A percentile compares a stretch with the other conserved stretches of the same genome.
Evolutionary conservation across 2,329 filamentous ascomycete species (phyloP).

Genomic region (Davidsoniella neocaledoniae): DNA sequence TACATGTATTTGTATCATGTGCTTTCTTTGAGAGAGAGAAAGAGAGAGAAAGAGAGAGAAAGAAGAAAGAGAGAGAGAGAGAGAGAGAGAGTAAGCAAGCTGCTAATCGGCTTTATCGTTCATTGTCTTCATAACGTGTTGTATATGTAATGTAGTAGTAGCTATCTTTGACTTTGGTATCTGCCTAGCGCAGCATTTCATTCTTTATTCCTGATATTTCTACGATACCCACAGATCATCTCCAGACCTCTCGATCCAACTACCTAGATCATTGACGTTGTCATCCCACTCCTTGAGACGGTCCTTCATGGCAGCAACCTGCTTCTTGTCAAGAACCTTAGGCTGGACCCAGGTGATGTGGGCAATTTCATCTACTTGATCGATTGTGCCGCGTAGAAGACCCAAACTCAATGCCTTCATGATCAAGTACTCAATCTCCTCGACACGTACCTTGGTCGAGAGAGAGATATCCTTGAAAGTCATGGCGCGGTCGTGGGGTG

Average conservation of each 20-base stretch:
- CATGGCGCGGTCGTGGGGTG: conserved; percentile 90
- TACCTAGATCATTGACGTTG: conserved; percentile 87
- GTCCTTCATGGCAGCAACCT: conserved; percentile 83
- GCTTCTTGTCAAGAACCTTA: conserved; percentile 88
- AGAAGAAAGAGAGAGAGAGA: no score
- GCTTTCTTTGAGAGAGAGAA: not conserved
- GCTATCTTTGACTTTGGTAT: not conserved
- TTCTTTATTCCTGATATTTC: conserved; percentile 11
- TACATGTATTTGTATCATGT: no score
- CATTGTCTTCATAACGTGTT: conserved; percentile 6
- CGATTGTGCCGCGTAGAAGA: conserved; percentile 77
- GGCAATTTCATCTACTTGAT: conserved; percentile 87
- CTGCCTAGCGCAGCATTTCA: not conserved
- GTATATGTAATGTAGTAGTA: not conserved
- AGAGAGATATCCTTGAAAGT: conserved; percentile 73
- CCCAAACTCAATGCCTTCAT: conserved; percentile 98
- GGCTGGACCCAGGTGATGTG: conserved; percentile 98
- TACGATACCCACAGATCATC: conserved; percentile 92
- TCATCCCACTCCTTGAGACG: conserved; percentile 87
- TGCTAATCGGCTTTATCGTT: conserved; percentile 4
- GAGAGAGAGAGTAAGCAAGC: not conserved
- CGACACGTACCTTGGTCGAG: conserved; percentile 78
- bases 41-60: no score
- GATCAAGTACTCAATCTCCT: conserved; percentile 93
- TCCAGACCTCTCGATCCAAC: conserved; percentile 89